phyloP scores from a whole-genome alignment of 352 stramenopile species.

The Peronospora belbahrii region DNA sequence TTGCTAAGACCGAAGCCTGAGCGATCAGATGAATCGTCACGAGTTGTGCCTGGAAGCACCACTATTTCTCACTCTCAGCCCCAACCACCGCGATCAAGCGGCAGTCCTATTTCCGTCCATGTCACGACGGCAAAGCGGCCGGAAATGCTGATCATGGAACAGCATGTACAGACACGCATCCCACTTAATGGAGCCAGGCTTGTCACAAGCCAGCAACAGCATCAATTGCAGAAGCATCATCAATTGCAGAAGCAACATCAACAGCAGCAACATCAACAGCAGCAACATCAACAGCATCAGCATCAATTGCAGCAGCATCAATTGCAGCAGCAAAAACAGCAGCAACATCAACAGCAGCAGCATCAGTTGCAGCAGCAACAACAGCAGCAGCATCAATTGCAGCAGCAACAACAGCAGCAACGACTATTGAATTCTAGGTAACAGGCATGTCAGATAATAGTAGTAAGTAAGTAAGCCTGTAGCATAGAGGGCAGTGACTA shows the following conservation, averaged over 20 bases:
- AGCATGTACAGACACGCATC: constrained; percentile 19
- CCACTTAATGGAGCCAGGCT: background rate
- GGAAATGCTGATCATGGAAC: constrained; percentile 33
- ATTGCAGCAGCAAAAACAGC: background rate
- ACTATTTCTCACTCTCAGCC: constrained; percentile 4
- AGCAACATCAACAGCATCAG: constrained; percentile 26
- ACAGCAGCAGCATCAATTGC: background rate
- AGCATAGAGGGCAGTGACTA: constrained; percentile 21
- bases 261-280: background rate
- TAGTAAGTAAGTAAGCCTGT: constrained; percentile 38
- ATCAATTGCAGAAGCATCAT: no score
- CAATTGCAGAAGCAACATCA: background rate
- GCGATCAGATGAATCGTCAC: constrained; percentile 27
- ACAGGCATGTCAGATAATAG: constrained; percentile 28
- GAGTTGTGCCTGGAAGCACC: constrained; percentile 21
- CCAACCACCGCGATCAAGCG: constrained; percentile 13
- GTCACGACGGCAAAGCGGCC: constrained; percentile 19
- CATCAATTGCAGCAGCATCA: constrained; percentile 13
- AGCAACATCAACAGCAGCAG: constrained; percentile 25
- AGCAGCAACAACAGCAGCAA: constrained; percentile 26
- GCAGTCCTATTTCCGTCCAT: constrained; percentile 3
- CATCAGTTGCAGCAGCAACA: constrained; percentile 4
- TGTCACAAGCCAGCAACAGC: constrained; percentile 23
- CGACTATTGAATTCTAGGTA: constrained; percentile 36
- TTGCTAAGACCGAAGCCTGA: constrained; percentile 21